Evolutionary conservation across 306 rosid genomes (phyloP), one percentile per base, ranked within the genome.

Genomic region (Delonix regia): DNA sequence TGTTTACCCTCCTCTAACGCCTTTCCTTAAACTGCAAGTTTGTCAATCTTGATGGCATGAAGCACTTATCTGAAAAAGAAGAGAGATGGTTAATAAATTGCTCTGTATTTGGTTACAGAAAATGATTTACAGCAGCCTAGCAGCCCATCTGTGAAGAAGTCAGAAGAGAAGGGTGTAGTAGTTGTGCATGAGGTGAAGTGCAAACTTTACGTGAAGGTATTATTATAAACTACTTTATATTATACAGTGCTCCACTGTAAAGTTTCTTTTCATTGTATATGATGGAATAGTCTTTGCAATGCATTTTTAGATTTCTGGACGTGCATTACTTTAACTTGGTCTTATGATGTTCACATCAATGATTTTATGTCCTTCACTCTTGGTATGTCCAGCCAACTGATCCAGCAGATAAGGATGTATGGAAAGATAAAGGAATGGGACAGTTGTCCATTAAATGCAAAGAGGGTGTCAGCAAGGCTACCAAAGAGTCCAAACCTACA

Each of bases 361-460:
- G 52, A 33, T 51, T 81, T 63, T 33, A 16, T 63, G 22, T 41
- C 24, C 57, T 19, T 62, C 63, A 42, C 73, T 57, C 79, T 71
- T 79, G 55, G 41, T 68, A 48, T 81, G 76, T 83, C 59, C 86
- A 96, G 99, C 91, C 99, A 81, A 87, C 76, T 79, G 98, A 96
- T 82, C 94, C 96, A 36, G 88, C 78, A 0, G 99, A 90, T 72
- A 84, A 83, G 82, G 95, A 92, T 86, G 89, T 71, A 62, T 96
- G 99, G 99, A 93, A 93, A 87, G 97, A 96, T 73, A 96, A 83
- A 80, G 99, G 99, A 83, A 87, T 89, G 75, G 98, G 99, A 38
- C 85, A 89, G 62, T 91, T 96, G 80, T 91, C 91, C 63, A 91
- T 96, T 78, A 93, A 90, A 84, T 96, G 99, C 91, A 90, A 93